Conservation (phyloP, 306 rosid species). For the Quercus agrifolia region DNA sequence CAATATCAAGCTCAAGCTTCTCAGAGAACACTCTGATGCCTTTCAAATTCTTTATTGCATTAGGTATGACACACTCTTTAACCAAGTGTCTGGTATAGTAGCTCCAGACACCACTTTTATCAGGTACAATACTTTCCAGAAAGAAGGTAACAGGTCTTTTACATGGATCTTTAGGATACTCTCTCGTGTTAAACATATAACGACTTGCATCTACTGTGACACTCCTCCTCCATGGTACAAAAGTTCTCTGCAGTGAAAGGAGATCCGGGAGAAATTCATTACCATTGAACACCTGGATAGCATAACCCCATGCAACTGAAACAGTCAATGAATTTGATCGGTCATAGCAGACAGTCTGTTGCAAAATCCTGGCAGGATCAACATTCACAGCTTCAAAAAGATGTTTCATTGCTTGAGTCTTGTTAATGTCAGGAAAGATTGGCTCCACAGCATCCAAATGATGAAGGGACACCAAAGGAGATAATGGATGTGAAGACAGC, state of each 20-base stretch:
- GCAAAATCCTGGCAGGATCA: slow-evolving; percentile 79
- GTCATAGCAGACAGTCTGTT: slow-evolving; percentile 84
- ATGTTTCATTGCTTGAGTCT: slow-evolving; percentile 60
- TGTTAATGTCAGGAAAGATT: slow-evolving; percentile 64
- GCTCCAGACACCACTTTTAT: slow-evolving; percentile 48
- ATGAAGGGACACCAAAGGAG: slow-evolving; percentile 82
- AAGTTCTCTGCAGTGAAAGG: slow-evolving; percentile 61
- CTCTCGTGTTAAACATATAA: slow-evolving; percentile 61
- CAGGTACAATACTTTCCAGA: slow-evolving; percentile 42
- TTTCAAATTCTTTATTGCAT: slow-evolving; percentile 36
- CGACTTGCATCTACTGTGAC: slow-evolving; percentile 36
- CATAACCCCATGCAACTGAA: slow-evolving; percentile 84
- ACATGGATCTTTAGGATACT: slow-evolving; percentile 67
- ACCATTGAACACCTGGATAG: slow-evolving; percentile 67
- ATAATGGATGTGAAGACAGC: slow-evolving; percentile 79
- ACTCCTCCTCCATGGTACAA: slow-evolving; percentile 76
- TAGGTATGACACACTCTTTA: slow-evolving; percentile 41
- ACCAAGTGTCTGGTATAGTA: slow-evolving; percentile 45
- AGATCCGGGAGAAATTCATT: slow-evolving; percentile 70
- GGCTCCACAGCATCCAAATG: slow-evolving; percentile 80
- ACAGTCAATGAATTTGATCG: slow-evolving; percentile 53
- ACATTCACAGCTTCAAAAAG: slow-evolving; percentile 61
- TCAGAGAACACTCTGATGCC: slow-evolving; percentile 49
- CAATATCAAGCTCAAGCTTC: slow-evolving; percentile 55
- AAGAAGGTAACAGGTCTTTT: slow-evolving; percentile 61